Evolutionary conservation across 345 rosid genomes (phyloP).

Genomic region (Fremontodendron californicum): DNA sequence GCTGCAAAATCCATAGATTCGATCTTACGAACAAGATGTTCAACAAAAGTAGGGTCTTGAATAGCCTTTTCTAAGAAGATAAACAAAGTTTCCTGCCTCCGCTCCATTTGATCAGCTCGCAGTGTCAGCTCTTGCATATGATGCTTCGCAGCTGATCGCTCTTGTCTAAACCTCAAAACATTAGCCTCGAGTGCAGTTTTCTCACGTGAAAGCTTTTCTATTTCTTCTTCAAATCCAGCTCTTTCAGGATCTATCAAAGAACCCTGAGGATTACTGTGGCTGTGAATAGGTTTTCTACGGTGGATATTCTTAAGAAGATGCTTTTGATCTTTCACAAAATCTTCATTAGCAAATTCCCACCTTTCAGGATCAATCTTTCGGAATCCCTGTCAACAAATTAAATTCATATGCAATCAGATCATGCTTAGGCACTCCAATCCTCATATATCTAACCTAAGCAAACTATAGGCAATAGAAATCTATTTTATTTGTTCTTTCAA

Average conservation of each 20-base stretch:
- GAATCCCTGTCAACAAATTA: constrained; percentile 58
- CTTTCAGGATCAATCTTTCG: constrained; percentile 86
- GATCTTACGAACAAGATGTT: constrained; percentile 52
- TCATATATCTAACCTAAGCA: background rate
- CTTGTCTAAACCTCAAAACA: constrained; percentile 47
- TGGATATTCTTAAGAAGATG: constrained; percentile 91
- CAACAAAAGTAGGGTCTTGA: constrained; percentile 50
- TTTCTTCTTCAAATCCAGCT: constrained; percentile 60
- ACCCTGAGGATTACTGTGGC: constrained; percentile 76
- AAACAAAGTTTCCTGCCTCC: constrained; percentile 60
- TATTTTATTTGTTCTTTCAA: too few species aligned
- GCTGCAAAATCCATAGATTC: constrained; percentile 67
- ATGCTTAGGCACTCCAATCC: background rate
- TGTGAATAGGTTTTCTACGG: constrained; percentile 84
- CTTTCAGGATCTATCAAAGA: constrained; percentile 58
- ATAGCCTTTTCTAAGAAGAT: constrained; percentile 54
- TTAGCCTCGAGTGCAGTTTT: constrained; percentile 64
- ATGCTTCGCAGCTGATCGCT: constrained; percentile 53
- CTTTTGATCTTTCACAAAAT: constrained; percentile 73
- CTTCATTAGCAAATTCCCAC: constrained; percentile 96
- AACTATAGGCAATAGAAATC: background rate
- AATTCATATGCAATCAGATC: constrained; percentile 1
- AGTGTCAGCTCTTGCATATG: constrained; percentile 56
- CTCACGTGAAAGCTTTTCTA: constrained; percentile 67
- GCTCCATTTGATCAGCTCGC: constrained; percentile 51